A percentile compares a stretch with the other conserved stretches of the same genome.
Conservation (phyloP, 495 filamentous ascomycete species). For the Cercophora scortea region DNA sequence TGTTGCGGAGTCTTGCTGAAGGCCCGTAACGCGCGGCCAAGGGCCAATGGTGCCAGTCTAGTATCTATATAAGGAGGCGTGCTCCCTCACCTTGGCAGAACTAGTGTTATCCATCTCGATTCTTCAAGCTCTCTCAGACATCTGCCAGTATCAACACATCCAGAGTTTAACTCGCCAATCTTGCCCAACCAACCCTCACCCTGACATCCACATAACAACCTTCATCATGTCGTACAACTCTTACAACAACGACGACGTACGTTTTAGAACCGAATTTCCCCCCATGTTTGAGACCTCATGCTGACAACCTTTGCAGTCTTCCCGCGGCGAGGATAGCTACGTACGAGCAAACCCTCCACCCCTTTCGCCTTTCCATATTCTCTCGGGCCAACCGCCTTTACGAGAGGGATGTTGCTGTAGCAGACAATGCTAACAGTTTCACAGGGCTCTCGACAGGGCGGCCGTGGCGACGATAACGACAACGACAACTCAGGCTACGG, state of each 20-base stretch:
- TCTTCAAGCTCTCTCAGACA: too few relatives aligned
- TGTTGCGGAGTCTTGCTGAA: too few relatives aligned
- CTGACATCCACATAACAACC: neutral
- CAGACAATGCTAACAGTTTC: neutral
- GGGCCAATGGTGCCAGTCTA: too few relatives aligned
- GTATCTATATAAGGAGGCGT: too few relatives aligned
- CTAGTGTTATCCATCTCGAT: too few relatives aligned
- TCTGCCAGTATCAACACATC: too few relatives aligned
- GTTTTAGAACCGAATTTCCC: neutral
- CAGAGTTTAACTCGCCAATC: too few relatives aligned
- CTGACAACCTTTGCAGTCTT: neutral
- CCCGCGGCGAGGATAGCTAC: neutral
- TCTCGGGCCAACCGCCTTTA: too few relatives aligned
- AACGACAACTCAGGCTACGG: neutral
- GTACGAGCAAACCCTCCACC: neutral
- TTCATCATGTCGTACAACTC: constrained; percentile 10
- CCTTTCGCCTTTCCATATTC: neutral
- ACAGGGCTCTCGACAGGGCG: neutral
- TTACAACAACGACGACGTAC: constrained; percentile 5
- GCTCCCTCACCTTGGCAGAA: too few relatives aligned
- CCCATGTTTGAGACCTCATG: neutral
- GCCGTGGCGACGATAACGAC: neutral
- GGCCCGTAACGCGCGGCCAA: too few relatives aligned
- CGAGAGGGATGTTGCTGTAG: too few relatives aligned
- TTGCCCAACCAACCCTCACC: too few relatives aligned